Conservation (phyloP, 495 filamentous ascomycete species). For the Aspergillus bertholletiae region DNA sequence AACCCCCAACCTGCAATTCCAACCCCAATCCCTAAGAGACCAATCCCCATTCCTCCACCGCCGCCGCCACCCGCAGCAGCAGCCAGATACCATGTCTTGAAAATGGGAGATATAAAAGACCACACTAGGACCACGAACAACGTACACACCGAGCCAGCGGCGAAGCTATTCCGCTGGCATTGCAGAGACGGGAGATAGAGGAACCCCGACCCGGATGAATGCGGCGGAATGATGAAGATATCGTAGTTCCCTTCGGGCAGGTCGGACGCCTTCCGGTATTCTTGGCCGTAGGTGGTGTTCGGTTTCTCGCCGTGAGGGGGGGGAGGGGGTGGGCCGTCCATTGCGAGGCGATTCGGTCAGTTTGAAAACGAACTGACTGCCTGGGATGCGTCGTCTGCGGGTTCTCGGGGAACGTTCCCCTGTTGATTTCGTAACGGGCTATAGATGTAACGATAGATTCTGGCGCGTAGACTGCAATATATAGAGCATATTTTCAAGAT, state of each 20-base stretch:
- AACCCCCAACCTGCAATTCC: slow-evolving; percentile 73
- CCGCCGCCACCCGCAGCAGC: slow-evolving; percentile 59
- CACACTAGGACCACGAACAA: slow-evolving; percentile 64
- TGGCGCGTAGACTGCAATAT: slow-evolving; percentile 16
- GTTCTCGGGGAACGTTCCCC: neutral
- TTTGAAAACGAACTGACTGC: neutral
- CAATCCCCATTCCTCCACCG: slow-evolving; percentile 57
- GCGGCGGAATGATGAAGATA: slow-evolving; percentile 95
- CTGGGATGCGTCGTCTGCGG: neutral
- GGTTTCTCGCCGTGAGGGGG: slow-evolving; percentile 69
- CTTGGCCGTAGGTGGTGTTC: slow-evolving; percentile 43
- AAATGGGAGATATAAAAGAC: slow-evolving; percentile 62
- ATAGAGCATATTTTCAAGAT: slow-evolving; percentile 37
- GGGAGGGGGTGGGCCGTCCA: slow-evolving; percentile 53
- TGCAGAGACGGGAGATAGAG: slow-evolving; percentile 88
- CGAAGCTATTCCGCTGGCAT: slow-evolving; percentile 84
- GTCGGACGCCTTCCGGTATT: slow-evolving; percentile 51
- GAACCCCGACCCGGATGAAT: slow-evolving; percentile 86
- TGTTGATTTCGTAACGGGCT: slow-evolving; percentile 1
- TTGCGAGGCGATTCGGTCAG: slow-evolving; percentile 6
- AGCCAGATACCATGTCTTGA: slow-evolving; percentile 64
- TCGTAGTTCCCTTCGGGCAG: slow-evolving; percentile 86
- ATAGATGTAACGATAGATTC: slow-evolving; percentile 2
- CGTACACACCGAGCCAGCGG: slow-evolving; percentile 75
- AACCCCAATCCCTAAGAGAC: slow-evolving; percentile 60